A percentile compares a stretch with the other conserved stretches of the same genome.
Evolutionary conservation across 306 rosid species (phyloP).

Genomic region (Dryas octopetala): DNA sequence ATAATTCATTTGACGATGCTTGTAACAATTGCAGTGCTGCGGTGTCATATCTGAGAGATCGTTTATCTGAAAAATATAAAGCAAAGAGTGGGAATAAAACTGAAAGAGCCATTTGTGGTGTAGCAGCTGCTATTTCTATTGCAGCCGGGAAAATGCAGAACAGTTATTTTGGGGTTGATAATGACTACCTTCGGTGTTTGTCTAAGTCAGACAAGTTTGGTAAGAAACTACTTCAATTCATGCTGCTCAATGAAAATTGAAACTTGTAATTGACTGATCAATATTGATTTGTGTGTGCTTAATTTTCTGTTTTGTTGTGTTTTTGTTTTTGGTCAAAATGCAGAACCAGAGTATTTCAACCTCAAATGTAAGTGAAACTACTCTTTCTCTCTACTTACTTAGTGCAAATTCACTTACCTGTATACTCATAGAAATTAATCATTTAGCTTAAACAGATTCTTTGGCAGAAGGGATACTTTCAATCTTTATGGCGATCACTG

Average conservation of each 20-base stretch:
- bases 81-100: background rate
- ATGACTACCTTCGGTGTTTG: constrained; percentile 52
- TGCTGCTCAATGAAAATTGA: background rate
- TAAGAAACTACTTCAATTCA: constrained; percentile 26
- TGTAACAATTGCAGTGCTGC: constrained; percentile 43
- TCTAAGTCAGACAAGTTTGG: constrained; percentile 22
- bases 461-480: constrained; percentile 29
- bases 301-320: background rate
- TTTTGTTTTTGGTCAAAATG: constrained; percentile 5
- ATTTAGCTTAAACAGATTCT: constrained; percentile 22
- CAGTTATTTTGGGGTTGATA: constrained; percentile 15
- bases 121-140: constrained; percentile 53
- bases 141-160: constrained; percentile 30
- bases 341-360: constrained; percentile 35
- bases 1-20: constrained; percentile 5
- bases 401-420: background rate
- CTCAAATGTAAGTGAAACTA: constrained; percentile 37
- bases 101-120: constrained; percentile 47
- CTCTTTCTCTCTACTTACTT: background rate
- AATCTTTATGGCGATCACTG: constrained; percentile 16
- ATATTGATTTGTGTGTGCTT: background rate
- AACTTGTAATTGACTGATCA: background rate
- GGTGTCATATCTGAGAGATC: constrained; percentile 23
- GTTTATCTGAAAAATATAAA: background rate
- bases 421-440: background rate